Percentiles rank a stretch among this genome's conserved stretches.
phyloP scores from a whole-genome alignment of 176 grass and related monocot species.

The Oryza coarctata region DNA sequence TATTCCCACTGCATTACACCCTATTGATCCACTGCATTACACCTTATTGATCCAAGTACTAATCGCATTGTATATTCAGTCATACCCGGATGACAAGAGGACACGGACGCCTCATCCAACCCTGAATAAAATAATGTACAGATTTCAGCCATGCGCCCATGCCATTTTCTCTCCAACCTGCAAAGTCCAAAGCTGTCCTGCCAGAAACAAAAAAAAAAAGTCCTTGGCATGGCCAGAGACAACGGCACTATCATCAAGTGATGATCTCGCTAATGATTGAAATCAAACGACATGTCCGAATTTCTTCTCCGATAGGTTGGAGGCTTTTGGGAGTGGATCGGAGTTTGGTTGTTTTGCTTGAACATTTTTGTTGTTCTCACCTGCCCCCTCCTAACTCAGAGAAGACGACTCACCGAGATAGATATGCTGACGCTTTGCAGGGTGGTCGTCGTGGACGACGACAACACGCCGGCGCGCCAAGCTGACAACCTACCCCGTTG shows the following conservation, averaged over 20 bases:
- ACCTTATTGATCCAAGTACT: not conserved
- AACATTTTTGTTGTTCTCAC: constrained; percentile 49
- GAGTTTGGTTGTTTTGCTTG: constrained; percentile 21
- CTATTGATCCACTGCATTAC: not conserved
- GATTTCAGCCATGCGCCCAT: not conserved
- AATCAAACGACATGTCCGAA: constrained; percentile 5
- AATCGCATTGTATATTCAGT: constrained; percentile 14
- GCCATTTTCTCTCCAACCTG: constrained; percentile 29
- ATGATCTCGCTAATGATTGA: constrained; percentile 20
- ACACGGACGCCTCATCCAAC: constrained; percentile 5
- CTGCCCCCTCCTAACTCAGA: constrained; percentile 47
- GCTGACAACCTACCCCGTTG: constrained; percentile 28
- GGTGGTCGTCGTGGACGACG: not conserved
- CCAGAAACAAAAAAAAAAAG: not conserved
- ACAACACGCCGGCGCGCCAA: constrained; percentile 10
- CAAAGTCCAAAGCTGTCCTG: not conserved
- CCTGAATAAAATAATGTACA: not conserved
- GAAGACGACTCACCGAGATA: not conserved
- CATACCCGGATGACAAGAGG: not conserved
- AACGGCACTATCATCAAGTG: constrained; percentile 3
- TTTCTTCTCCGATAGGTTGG: constrained; percentile 11
- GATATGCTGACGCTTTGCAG: not conserved
- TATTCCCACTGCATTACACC: not conserved
- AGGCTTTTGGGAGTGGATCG: constrained; percentile 23
- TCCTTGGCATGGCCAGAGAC: not conserved